Evolutionary conservation across 768 basidiomycete genomes (phyloP).

Genomic region (Boletus speciosus): DNA sequence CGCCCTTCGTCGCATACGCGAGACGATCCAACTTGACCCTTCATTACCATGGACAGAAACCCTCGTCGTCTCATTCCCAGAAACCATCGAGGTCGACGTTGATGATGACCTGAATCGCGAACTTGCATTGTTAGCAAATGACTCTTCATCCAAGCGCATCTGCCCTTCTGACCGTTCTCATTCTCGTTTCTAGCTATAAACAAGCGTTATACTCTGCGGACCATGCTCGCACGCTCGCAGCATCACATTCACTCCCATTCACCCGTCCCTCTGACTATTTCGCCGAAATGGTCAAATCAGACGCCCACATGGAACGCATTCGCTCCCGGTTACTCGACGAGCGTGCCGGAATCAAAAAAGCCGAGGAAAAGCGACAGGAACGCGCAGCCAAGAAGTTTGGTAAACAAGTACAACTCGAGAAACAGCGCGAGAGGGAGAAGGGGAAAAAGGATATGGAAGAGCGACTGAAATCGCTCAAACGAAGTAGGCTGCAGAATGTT

Average conservation of each 20-base stretch:
- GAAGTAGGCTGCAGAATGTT: conserved; percentile 50
- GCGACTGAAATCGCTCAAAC: conserved; percentile 78
- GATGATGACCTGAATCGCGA: conserved; percentile 92
- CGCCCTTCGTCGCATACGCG: conserved; percentile 77
- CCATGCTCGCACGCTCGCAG: conserved; percentile 70
- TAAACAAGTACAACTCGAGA: conserved; percentile 95
- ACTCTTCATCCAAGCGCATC: not conserved
- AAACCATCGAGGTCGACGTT: conserved; percentile 71
- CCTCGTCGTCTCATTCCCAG: conserved; percentile 65
- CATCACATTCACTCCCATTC: conserved; percentile 77
- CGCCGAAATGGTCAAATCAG: conserved; percentile 98
- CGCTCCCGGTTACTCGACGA: conserved; percentile 89
- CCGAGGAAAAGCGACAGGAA: conserved; percentile 88
- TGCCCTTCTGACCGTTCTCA: not conserved
- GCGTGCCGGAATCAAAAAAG: conserved; percentile 79
- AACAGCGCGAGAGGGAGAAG: conserved; percentile 83
- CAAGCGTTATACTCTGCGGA: conserved; percentile 87
- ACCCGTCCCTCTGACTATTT: conserved; percentile 93
- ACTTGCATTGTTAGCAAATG: conserved; percentile 76
- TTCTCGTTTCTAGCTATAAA: conserved; percentile 68
- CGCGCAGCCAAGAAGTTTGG: conserved; percentile 97
- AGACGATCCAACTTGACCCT: conserved; percentile 69
- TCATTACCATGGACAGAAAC: conserved; percentile 85
- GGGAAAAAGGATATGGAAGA: conserved; percentile 93
- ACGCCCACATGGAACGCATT: conserved; percentile 96